These are phyloP conservation scores for Globisporangium carolinianum DNA, from an alignment of 352 stramenopile genomes.

Conservation along the genomic window DNA sequence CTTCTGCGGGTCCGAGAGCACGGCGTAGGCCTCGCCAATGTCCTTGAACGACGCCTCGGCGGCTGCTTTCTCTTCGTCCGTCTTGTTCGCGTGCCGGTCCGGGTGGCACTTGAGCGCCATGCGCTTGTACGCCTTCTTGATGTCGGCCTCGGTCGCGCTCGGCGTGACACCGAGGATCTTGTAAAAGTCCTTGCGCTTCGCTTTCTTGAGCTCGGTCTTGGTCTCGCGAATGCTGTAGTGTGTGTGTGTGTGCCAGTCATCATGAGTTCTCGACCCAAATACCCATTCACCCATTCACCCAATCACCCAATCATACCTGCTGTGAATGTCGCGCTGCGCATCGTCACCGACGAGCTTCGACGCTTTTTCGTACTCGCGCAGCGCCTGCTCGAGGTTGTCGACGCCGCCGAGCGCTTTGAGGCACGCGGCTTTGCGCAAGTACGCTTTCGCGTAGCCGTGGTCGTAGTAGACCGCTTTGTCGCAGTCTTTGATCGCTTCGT, in stretches of 20 bases:
- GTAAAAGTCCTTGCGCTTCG: conserved; percentile 97
- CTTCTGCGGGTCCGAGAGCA: conserved; percentile 92
- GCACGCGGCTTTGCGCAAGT: conserved; percentile 77
- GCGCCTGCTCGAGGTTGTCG: conserved; percentile 86
- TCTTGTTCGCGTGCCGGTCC: conserved; percentile 90
- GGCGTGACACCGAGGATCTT: conserved; percentile 84
- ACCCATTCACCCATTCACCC: neutral
- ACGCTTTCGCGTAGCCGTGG: conserved; percentile 88
- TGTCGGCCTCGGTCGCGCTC: conserved; percentile 86
- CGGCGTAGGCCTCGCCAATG: conserved; percentile 94
- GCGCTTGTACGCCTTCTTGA: conserved; percentile 98
- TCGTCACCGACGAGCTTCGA: conserved; percentile 82
- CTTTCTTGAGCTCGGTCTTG: conserved; percentile 91
- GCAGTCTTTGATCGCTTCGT: conserved; percentile 87
- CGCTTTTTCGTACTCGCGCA: conserved; percentile 88
- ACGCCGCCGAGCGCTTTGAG: conserved; percentile 70
- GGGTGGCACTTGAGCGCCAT: conserved; percentile 94
- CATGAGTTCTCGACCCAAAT: neutral
- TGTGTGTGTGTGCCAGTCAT: neutral
- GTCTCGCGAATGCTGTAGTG: conserved; percentile 70
- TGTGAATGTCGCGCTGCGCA: conserved; percentile 73
- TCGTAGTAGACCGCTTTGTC: conserved; percentile 88
- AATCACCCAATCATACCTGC: conserved; percentile 14
- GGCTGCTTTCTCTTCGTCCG: conserved; percentile 86
- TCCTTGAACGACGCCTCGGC: conserved; percentile 94